Evolutionary conservation across 306 rosid genomes (phyloP).

Genomic region (Rubus idaeus): DNA sequence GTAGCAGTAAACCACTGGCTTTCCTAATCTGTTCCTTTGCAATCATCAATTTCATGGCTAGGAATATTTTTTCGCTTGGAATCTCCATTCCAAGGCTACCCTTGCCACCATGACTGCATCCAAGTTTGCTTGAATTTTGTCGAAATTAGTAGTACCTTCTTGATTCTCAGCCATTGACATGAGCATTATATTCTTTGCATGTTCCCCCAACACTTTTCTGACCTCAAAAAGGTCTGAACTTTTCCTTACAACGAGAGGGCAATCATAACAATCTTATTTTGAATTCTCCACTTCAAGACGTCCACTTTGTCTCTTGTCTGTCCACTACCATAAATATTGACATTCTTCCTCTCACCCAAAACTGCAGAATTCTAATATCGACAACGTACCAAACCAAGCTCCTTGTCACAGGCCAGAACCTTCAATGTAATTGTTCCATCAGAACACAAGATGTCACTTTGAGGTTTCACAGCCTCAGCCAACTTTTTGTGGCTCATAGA

Average conservation of each 20-base stretch:
- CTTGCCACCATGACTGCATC: slow-evolving; percentile 38
- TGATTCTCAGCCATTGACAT: slow-evolving; percentile 64
- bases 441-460: slow-evolving; percentile 74
- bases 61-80: slow-evolving; percentile 42
- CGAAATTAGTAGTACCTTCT: slow-evolving; percentile 31
- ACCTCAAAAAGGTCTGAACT: slow-evolving; percentile 84
- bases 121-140: slow-evolving; percentile 35
- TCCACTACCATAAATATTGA: slow-evolving; percentile 81
- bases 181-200: slow-evolving; percentile 71
- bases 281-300: slow-evolving; percentile 72
- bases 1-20: slow-evolving; percentile 40
- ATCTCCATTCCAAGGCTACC: slow-evolving; percentile 41
- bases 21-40: slow-evolving; percentile 33
- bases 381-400: slow-evolving; percentile 58
- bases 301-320: slow-evolving; percentile 86
- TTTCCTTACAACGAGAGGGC: slow-evolving; percentile 84
- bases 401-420: slow-evolving; percentile 61
- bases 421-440: slow-evolving; percentile 73
- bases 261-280: slow-evolving; percentile 77
- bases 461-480: slow-evolving; percentile 79
- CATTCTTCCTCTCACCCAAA: slow-evolving; percentile 89
- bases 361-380: slow-evolving; percentile 79
- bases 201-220: slow-evolving; percentile 62
- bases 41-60: slow-evolving; percentile 40
- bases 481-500: slow-evolving; percentile 84